Conservation (phyloP, 495 filamentous ascomycete genomes). For the Stereocaulon alpinum region DNA sequence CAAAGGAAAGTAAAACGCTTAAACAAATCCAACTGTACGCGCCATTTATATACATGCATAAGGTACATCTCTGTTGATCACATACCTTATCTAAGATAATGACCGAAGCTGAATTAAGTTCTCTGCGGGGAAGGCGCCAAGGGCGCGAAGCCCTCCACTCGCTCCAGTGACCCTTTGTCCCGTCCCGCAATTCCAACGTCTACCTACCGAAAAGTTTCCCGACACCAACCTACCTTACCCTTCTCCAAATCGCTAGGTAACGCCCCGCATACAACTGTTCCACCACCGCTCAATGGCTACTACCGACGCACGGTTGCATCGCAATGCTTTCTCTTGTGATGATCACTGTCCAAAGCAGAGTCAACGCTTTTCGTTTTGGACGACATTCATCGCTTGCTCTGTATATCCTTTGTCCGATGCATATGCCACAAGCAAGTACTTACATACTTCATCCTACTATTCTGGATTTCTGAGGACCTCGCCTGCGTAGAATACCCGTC, state of each 20-base stretch:
- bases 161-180: background rate
- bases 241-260: background rate
- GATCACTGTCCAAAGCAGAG: background rate
- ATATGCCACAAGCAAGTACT: background rate
- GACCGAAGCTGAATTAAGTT: no score
- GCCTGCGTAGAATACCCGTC: no score
- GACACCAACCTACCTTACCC: background rate
- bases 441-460: no score
- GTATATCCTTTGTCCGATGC: background rate
- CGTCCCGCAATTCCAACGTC: background rate
- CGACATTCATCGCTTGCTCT: background rate
- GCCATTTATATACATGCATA: no score
- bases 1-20: no score
- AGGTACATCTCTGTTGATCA: background rate
- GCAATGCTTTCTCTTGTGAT: background rate
- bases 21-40: no score
- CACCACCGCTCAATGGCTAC: background rate
- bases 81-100: background rate
- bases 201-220: slow-evolving; percentile 5
- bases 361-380: background rate
- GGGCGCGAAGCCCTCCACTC: no score
- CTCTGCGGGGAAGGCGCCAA: no score
- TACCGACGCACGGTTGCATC: background rate
- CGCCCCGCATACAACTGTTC: background rate
- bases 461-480: background rate